Evolutionary conservation across 371 early-diverging fungal genomes (phyloP), one percentile per base, ranked within the genome.

Genomic region (Rhizomucor pusillus): DNA sequence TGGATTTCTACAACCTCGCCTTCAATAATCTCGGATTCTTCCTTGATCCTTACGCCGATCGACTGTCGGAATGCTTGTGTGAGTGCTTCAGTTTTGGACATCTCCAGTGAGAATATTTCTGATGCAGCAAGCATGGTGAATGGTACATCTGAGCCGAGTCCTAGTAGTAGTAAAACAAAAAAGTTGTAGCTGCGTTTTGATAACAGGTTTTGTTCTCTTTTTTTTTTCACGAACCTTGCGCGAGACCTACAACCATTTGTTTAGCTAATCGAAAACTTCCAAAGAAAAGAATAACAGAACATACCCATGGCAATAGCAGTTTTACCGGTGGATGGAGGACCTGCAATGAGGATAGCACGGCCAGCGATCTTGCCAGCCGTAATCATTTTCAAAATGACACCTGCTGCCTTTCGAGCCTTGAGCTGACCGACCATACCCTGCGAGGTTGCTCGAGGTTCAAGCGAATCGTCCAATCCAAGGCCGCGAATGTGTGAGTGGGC

Each of bases 1-100:
- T 94, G 92, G 40, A 99, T 91, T 69, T 99, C 98, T 10, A 98
- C 98, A 11, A 99, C 98, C 77, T 99, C 99, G 51, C 99, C 99
- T 74, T 99, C 99, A 56, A 99, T 96, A 43, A 99, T 72, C 69
- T 95, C 96, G 6, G 94, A 91, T 65, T 95, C 95, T 72, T 99
- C 99, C 71, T 97, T 98, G 66, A 99, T 97, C 18, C 97, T 79
- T 10, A 99, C 91, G 47, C 95, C 98, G 60, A 99, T 97, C 0
- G 97, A 93, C 39, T 93, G 85, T 59, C 99, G 87, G 69, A 99
- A 95, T 1, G 97, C 98, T 81, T 99, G 99, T 10, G 94, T 98
- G 41, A 99, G 76, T 5, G 95, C 91, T 76, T 99, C 99, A 14
- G 98, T 97, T 66, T 99, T 99, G 58, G 93, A 92, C 92, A 98